Evolutionary conservation across 2,329 filamentous ascomycete species (phyloP).

Genomic region (Botrytis cinerea): DNA sequence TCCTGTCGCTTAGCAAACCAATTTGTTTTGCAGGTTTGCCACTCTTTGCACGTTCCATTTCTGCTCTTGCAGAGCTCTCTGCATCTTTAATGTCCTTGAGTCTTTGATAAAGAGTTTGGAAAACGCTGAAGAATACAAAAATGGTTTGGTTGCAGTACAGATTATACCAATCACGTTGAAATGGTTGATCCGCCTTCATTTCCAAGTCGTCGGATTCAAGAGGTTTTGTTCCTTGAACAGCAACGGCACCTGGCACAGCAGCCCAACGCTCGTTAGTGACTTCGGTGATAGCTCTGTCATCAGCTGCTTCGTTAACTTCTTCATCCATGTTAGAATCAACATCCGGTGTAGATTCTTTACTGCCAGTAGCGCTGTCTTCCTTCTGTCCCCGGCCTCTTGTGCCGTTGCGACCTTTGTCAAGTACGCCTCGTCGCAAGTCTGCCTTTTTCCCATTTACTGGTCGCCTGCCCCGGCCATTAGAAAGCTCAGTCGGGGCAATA

Average conservation of each 20-base stretch:
- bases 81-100: constrained; percentile 81
- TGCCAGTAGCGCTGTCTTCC: constrained; percentile 77
- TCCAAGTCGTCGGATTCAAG: constrained; percentile 59
- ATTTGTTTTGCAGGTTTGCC: constrained; percentile 82
- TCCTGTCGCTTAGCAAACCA: constrained; percentile 76
- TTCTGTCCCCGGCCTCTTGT: constrained; percentile 72
- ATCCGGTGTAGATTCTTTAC: constrained; percentile 88
- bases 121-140: constrained; percentile 92
- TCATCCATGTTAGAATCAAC: constrained; percentile 76
- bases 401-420: constrained; percentile 75
- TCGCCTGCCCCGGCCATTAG: constrained; percentile 67
- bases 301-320: constrained; percentile 64
- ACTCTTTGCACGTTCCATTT: constrained; percentile 71
- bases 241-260: constrained; percentile 59
- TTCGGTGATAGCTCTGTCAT: constrained; percentile 62
- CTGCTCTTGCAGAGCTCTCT: constrained; percentile 69
- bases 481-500: constrained; percentile 65
- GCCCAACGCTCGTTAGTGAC: constrained; percentile 66
- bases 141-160: constrained; percentile 90
- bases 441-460: constrained; percentile 68
- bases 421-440: constrained; percentile 79
- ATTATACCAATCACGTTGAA: constrained; percentile 78
- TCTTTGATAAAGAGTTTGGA: constrained; percentile 86
- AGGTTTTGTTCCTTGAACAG: constrained; percentile 54
- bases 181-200: constrained; percentile 76